Evolutionary conservation across 2,329 filamentous ascomycete species (phyloP).

Genomic region (Teratosphaeria zuluensis): DNA sequence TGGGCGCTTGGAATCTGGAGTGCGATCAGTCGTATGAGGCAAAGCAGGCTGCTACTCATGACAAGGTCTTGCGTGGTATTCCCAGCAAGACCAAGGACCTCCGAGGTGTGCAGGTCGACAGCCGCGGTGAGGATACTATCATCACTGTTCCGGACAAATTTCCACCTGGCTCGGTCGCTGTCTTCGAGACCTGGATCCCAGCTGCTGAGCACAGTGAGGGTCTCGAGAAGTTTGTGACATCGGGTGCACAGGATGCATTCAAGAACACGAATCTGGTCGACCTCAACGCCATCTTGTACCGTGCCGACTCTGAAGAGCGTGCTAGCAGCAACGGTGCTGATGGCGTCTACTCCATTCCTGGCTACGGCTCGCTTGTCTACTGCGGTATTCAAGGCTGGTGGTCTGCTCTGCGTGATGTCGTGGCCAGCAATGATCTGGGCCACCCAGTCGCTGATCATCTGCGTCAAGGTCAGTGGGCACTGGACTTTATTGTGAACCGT

Average conservation of each 20-base stretch:
- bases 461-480: constrained; percentile 79
- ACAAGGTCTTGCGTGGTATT: constrained; percentile 70
- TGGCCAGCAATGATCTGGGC: constrained; percentile 80
- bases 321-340: constrained; percentile 70
- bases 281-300: constrained; percentile 84
- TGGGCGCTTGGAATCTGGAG: constrained; percentile 88
- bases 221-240: constrained; percentile 77
- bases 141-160: constrained; percentile 77
- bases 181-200: constrained; percentile 95
- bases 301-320: constrained; percentile 79
- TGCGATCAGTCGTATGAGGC: constrained; percentile 69
- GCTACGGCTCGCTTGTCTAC: constrained; percentile 77
- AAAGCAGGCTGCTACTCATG: constrained; percentile 53
- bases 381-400: constrained; percentile 98
- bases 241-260: constrained; percentile 71
- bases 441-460: constrained; percentile 92
- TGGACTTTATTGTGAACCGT: constrained; percentile 77
- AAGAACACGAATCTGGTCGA: constrained; percentile 64
- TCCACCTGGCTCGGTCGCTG: constrained; percentile 83
- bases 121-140: constrained; percentile 62
- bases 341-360: constrained; percentile 82
- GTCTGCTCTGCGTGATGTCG: constrained; percentile 77
- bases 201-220: constrained; percentile 73
- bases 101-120: constrained; percentile 62
- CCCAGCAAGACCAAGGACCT: constrained; percentile 71